Evolutionary conservation across 73 alveolate genomes (phyloP), one percentile per base, ranked within the genome.

Genomic region (Symbiodinium pilosum): DNA sequence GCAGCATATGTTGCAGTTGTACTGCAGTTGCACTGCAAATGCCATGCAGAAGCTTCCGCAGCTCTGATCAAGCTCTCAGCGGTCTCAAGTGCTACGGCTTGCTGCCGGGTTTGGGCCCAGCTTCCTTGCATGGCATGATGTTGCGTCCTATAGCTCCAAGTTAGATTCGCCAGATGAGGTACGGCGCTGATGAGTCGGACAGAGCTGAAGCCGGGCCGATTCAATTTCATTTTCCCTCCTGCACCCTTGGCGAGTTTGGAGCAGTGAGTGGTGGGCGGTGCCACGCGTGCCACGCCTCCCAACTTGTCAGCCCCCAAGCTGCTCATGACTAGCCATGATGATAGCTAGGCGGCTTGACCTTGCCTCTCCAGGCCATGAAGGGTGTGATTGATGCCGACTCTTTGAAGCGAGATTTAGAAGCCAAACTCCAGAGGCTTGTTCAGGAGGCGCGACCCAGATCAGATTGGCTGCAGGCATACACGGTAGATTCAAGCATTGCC

Each of bases 381-480:
- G 40, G 36, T 39, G 75, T 81, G 43, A 30, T 71, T 91, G 97
- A 71, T 69, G 81, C 97, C 39, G 97, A 91, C 34, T 83, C 73
- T 26, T 71, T 91, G 97, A 91, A 91, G 88, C 75, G 77, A 68
- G 97, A 91, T 43, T 71, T 91, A 77, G 81, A 91, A 91, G 97
- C 97, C 38, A 91, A 91, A 77, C 97, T 91, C 32, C 97, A 91
- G 77, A 52, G 97, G 77, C 51, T 91, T 85, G 88, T 91, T 32
- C 81, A 91, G 88, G 97, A 91, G 97, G 97, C 75, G 47, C 1
- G 40, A n/a, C n/a, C n/a, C n/a, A n/a, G n/a, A n/a, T n/a, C n/a
- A n/a, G n/a, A n/a, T n/a, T n/a, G n/a, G n/a, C n/a, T n/a, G n/a
- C n/a, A n/a, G n/a, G n/a, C n/a, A n/a, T n/a, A n/a, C n/a, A n/a